Conservation (phyloP, 2,329 filamentous ascomycete species). For the Stemphylium lycopersici region DNA sequence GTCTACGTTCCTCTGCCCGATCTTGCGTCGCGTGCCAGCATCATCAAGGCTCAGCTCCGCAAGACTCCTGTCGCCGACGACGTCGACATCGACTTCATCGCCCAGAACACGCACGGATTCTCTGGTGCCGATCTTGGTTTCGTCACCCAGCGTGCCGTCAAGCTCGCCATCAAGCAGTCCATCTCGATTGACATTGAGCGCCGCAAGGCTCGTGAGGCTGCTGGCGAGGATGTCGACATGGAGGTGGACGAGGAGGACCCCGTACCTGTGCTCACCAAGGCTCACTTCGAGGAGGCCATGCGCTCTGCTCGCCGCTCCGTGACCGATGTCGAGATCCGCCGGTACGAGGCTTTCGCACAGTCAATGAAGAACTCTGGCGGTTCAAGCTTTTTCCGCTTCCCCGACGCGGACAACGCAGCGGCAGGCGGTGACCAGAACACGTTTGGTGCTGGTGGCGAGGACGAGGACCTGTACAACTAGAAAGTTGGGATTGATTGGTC, state of each 20-base stretch:
- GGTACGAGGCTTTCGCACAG: conserved; percentile 97
- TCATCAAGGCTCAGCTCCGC: conserved; percentile 93
- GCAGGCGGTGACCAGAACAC: conserved; percentile 55
- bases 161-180: conserved; percentile 98
- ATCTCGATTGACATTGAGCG: conserved; percentile 89
- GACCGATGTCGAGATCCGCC: conserved; percentile 93
- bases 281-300: conserved; percentile 99
- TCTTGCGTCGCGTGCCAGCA: conserved; percentile 84
- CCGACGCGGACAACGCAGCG: conserved; percentile 57
- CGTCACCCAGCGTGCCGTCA: conserved; percentile 97
- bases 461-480: conserved; percentile 97
- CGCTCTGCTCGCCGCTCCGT: conserved; percentile 91
- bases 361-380: conserved; percentile 98
- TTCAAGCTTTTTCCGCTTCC: conserved; percentile 98
- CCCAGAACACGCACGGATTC: conserved; percentile 97
- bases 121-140: conserved; percentile 99
- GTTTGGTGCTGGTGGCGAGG: conserved; percentile 87
- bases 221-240: conserved; percentile 71
- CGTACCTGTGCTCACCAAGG: conserved; percentile 92
- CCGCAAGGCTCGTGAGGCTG: conserved; percentile 84
- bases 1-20: conserved; percentile 98
- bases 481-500: conserved; percentile 29
- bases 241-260: conserved; percentile 84
- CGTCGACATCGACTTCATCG: conserved; percentile 89
- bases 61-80: conserved; percentile 93